Conservation (phyloP, 2,329 filamentous ascomycete genomes). For the Gaeumannomyces sp. region DNA sequence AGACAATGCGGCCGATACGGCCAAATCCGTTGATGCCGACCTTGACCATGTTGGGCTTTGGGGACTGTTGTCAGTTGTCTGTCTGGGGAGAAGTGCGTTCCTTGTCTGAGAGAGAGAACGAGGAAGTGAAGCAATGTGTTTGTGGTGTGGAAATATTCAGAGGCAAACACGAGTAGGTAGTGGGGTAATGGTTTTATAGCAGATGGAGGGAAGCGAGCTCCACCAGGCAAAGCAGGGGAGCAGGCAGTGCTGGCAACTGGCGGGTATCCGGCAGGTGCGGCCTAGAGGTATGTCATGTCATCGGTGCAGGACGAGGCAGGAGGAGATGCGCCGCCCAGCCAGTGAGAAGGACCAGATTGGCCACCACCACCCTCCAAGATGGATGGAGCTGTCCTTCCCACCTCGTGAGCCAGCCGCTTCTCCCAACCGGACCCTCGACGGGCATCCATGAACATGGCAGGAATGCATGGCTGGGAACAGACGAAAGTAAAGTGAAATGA, state of each 20-base stretch:
- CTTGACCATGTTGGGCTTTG: slow-evolving; percentile 50
- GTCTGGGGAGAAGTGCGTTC: slow-evolving; percentile 7
- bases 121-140: slow-evolving; percentile 2
- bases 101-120: slow-evolving; percentile 10
- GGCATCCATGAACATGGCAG: background rate
- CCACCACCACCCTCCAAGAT: background rate
- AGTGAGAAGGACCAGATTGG: background rate
- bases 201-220: slow-evolving; percentile 5
- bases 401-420: background rate
- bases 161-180: slow-evolving; percentile 20
- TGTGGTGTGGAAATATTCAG: slow-evolving; percentile 4
- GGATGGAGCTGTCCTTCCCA: background rate
- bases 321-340: background rate
- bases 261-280: background rate
- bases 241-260: background rate
- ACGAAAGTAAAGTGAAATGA: background rate
- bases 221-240: background rate
- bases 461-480: background rate
- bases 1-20: slow-evolving; percentile 98
- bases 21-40: slow-evolving; percentile 99
- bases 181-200: background rate
- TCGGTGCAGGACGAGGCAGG: background rate
- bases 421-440: too few relatives aligned
- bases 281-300: slow-evolving; percentile 8
- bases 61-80: slow-evolving; percentile 5